Conservation (phyloP, 805 yeast genomes). For the Kodamaea laetipori region DNA sequence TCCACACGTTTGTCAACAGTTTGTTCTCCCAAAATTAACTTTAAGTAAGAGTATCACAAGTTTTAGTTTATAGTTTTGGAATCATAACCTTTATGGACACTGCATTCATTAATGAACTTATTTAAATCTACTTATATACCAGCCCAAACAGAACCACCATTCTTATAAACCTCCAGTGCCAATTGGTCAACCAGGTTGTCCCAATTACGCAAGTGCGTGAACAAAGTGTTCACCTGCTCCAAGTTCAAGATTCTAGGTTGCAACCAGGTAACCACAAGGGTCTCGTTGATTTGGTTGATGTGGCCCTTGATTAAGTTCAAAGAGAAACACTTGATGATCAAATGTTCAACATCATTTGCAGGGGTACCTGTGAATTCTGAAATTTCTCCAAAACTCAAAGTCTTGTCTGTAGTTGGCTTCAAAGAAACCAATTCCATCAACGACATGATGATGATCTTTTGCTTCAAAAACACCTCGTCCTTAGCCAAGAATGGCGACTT, state of each 20-base stretch:
- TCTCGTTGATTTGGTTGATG: constrained; percentile 81
- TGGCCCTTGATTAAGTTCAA: constrained; percentile 83
- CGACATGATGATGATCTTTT: constrained; percentile 90
- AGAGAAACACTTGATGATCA: constrained; percentile 89
- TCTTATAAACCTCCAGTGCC: constrained; percentile 40
- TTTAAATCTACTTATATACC: constrained; percentile 17
- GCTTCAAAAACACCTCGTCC: constrained; percentile 70
- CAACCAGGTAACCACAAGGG: constrained; percentile 86
- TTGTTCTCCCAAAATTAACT: too few species aligned
- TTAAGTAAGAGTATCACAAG: too few species aligned
- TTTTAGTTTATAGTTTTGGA: too few species aligned
- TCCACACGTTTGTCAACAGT: too few species aligned
- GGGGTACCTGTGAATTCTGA: constrained; percentile 65
- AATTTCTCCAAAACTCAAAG: constrained; percentile 71
- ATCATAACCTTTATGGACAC: too few species aligned
- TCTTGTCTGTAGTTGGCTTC: constrained; percentile 73
- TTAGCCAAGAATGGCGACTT: constrained; percentile 57
- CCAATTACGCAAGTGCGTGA: constrained; percentile 75
- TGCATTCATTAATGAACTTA: too few species aligned
- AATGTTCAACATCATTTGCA: constrained; percentile 79
- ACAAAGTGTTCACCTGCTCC: constrained; percentile 77
- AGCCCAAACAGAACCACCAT: constrained; percentile 48
- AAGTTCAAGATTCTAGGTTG: constrained; percentile 91
- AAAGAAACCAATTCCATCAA: constrained; percentile 82
- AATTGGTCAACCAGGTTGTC: constrained; percentile 68